Percentiles rank a stretch among this genome's conserved stretches.
Evolutionary conservation across 2,329 filamentous ascomycete genomes (phyloP).

Genomic region (Leptodontidium sp.): DNA sequence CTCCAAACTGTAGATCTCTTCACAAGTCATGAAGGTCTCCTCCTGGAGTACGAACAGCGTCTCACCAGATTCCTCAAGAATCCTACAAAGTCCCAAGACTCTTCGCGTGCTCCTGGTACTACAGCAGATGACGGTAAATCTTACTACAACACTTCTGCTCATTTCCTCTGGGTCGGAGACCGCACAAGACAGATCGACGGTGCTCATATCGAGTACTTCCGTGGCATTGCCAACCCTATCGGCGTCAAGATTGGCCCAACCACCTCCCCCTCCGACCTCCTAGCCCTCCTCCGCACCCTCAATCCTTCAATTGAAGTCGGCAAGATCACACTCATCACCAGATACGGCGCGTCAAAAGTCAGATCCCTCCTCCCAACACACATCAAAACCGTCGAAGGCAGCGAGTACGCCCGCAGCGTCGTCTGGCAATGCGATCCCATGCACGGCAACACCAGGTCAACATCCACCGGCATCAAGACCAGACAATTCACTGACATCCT

Average conservation of each 20-base stretch:
- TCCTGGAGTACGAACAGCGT: slow-evolving; percentile 92
- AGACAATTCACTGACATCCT: slow-evolving; percentile 91
- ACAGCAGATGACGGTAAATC: slow-evolving; percentile 51
- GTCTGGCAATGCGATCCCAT: slow-evolving; percentile 99
- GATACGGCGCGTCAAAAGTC: slow-evolving; percentile 86
- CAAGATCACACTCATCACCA: slow-evolving; percentile 95
- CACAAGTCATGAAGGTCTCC: slow-evolving; percentile 92
- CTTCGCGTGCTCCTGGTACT: not conserved
- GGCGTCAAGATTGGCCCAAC: slow-evolving; percentile 95
- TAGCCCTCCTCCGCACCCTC: slow-evolving; percentile 81
- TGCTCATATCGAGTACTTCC: slow-evolving; percentile 96
- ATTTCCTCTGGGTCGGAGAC: slow-evolving; percentile 99
- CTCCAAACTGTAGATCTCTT: slow-evolving; percentile 93
- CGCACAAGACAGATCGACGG: slow-evolving; percentile 92
- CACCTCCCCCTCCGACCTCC: slow-evolving; percentile 79
- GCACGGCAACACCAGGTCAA: slow-evolving; percentile 83
- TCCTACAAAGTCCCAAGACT: slow-evolving; percentile 53
- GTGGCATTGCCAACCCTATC: slow-evolving; percentile 93
- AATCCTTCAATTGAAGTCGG: slow-evolving; percentile 85
- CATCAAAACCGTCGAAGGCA: slow-evolving; percentile 86
- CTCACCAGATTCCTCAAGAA: slow-evolving; percentile 80
- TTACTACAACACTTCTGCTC: slow-evolving; percentile 93
- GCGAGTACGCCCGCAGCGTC: slow-evolving; percentile 71
- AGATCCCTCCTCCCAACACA: slow-evolving; percentile 79
- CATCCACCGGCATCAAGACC: slow-evolving; percentile 85